Percentiles rank a stretch among this genome's conserved stretches.
phyloP scores from a whole-genome alignment of 768 basidiomycete species.

The Boletellus emodensis region DNA sequence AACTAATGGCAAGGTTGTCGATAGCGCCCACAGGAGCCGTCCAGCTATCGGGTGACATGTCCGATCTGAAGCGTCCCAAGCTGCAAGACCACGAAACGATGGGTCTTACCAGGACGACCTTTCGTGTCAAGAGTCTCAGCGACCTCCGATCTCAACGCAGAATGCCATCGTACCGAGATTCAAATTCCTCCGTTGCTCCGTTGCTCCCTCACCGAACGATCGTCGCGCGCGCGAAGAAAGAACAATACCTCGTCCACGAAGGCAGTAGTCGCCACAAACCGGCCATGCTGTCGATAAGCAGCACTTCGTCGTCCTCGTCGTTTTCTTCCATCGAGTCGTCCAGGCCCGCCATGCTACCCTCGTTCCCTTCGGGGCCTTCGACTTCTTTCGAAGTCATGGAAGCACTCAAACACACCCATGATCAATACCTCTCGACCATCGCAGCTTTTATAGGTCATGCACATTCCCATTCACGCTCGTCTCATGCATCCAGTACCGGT shows the following conservation, averaged over 20 bases:
- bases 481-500: conserved; percentile 90
- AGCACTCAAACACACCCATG: conserved; percentile 79
- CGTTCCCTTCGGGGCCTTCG: conserved; percentile 71
- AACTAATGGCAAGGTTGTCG: conserved; percentile 11
- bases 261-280: conserved; percentile 40
- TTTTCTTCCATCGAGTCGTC: conserved; percentile 60
- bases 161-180: conserved; percentile 34
- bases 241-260: conserved; percentile 38
- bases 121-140: conserved; percentile 51
- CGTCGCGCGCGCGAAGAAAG: conserved; percentile 32
- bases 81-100: conserved; percentile 21
- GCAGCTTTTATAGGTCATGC: conserved; percentile 98
- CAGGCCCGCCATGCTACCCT: conserved; percentile 40
- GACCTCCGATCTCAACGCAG: conserved; percentile 41
- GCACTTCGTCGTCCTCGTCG: conserved; percentile 67
- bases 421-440: conserved; percentile 87
- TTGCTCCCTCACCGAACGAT: conserved; percentile 32
- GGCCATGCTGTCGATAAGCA: conserved; percentile 56
- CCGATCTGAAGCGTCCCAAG: conserved; percentile 33
- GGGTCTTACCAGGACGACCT: conserved; percentile 27
- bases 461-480: conserved; percentile 84
- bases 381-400: conserved; percentile 67
- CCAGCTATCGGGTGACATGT: conserved; percentile 9
- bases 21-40: conserved; percentile 4
- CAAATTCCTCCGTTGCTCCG: conserved; percentile 33